These are phyloP conservation scores for Podaxis sp. DNA, from an alignment of 768 basidiomycete genomes.

Conservation along the genomic window DNA sequence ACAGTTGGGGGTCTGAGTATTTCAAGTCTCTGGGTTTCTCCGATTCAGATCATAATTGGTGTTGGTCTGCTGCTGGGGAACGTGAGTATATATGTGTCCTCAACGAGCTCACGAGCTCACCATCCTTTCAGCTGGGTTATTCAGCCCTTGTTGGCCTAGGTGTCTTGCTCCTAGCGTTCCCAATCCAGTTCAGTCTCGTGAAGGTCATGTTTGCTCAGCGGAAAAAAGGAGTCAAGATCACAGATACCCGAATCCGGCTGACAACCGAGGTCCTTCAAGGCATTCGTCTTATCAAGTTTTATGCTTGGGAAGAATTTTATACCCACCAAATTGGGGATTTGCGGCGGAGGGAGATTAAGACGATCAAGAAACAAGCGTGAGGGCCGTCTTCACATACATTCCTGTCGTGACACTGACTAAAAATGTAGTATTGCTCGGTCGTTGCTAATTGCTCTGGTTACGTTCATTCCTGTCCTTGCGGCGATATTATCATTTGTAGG, in stretches of 20 bases:
- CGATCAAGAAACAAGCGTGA: conserved; percentile 39
- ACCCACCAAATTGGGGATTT: conserved; percentile 38
- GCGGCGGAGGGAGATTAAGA: conserved; percentile 38
- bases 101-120: background rate
- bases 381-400: conserved; percentile 17
- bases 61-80: conserved; percentile 62
- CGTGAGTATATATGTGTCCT: conserved; percentile 31
- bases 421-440: conserved; percentile 34
- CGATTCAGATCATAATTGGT: conserved; percentile 60
- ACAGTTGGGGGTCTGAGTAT: background rate
- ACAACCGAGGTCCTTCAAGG: conserved; percentile 69
- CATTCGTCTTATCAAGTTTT: conserved; percentile 65
- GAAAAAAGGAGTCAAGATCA: conserved; percentile 58
- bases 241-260: conserved; percentile 65
- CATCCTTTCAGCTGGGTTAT: conserved; percentile 51
- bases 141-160: conserved; percentile 68
- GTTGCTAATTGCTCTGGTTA: conserved; percentile 41
- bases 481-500: conserved; percentile 53
- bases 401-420: background rate
- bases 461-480: conserved; percentile 52
- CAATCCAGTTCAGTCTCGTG: conserved; percentile 55
- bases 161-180: conserved; percentile 56
- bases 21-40: conserved; percentile 57
- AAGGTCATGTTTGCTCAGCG: conserved; percentile 52
- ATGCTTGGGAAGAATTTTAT: conserved; percentile 60